A percentile compares a stretch with the other conserved stretches of the same genome.
Evolutionary conservation across 2,329 filamentous ascomycete genomes (phyloP).

Genomic region (Sporothrix protearum): DNA sequence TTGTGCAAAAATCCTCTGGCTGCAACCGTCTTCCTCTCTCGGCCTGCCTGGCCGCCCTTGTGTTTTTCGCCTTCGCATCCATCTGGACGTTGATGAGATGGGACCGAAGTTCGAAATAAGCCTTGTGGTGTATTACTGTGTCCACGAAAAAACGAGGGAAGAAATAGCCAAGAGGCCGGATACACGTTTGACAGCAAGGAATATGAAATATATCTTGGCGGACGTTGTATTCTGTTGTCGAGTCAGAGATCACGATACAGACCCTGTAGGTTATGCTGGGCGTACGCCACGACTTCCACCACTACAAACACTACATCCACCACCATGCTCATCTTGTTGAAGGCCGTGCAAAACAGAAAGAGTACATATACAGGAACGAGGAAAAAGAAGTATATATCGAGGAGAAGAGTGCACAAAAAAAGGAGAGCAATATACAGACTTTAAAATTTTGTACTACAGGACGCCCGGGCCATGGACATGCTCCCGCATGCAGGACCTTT

Average conservation of each 20-base stretch:
- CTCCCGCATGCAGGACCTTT: background rate
- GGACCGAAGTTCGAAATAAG: background rate
- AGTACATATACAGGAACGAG: background rate
- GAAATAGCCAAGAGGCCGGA: background rate
- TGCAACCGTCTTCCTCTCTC: background rate
- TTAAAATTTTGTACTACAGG: background rate
- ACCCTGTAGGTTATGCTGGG: background rate
- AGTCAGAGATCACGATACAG: background rate
- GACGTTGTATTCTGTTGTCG: background rate
- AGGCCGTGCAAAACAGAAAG: background rate
- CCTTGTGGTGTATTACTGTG: background rate
- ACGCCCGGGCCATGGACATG: background rate
- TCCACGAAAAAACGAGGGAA: background rate
- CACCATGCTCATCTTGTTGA: slow-evolving; percentile 3
- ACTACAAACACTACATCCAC: too few relatives aligned
- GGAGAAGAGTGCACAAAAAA: background rate
- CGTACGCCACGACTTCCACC: background rate
- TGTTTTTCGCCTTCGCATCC: background rate
- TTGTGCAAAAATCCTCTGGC: background rate
- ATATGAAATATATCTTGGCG: background rate
- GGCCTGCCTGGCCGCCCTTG: background rate
- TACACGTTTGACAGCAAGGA: too few relatives aligned
- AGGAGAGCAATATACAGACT: background rate
- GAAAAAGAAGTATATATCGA: background rate
- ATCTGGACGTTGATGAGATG: background rate